These are phyloP conservation scores for Penicillium sp. DNA, from an alignment of 2,329 filamentous ascomycete genomes.

Conservation along the genomic window DNA sequence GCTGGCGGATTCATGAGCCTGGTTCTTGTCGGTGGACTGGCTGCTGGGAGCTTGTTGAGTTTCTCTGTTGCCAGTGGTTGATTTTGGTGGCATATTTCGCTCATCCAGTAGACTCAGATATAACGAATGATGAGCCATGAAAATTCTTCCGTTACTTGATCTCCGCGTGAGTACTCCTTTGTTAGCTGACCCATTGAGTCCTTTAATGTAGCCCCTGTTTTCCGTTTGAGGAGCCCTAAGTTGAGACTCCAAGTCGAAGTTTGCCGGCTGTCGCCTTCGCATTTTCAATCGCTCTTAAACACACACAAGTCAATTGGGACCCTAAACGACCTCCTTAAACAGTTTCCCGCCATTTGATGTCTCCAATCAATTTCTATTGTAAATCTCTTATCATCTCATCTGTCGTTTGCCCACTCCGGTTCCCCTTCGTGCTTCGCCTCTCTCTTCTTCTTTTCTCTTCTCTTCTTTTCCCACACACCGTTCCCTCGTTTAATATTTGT, in stretches of 20 bases:
- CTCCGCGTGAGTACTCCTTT: background rate
- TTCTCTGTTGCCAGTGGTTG: constrained; percentile 55
- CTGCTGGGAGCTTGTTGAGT: constrained; percentile 78
- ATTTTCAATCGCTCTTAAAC: background rate
- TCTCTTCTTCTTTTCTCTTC: background rate
- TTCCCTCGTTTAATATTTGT: background rate
- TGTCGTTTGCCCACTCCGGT: background rate
- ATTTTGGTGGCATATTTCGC: background rate
- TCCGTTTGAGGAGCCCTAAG: constrained; percentile 3
- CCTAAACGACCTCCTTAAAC: background rate
- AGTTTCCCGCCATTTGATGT: background rate
- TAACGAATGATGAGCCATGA: constrained; percentile 1
- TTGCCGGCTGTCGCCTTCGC: constrained; percentile 1
- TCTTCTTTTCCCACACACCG: background rate
- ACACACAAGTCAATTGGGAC: background rate
- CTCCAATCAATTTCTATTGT: too few relatives aligned
- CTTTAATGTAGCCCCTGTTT: background rate
- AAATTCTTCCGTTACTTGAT: background rate
- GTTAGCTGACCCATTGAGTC: background rate
- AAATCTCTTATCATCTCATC: background rate
- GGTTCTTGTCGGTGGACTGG: constrained; percentile 74
- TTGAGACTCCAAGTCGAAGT: background rate
- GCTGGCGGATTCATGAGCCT: constrained; percentile 90
- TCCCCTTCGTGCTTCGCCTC: background rate
- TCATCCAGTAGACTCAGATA: background rate